A percentile compares a stretch with the other conserved stretches of the same genome.
phyloP scores from a whole-genome alignment of 441 rosid genomes.

The Manihot esculenta region DNA sequence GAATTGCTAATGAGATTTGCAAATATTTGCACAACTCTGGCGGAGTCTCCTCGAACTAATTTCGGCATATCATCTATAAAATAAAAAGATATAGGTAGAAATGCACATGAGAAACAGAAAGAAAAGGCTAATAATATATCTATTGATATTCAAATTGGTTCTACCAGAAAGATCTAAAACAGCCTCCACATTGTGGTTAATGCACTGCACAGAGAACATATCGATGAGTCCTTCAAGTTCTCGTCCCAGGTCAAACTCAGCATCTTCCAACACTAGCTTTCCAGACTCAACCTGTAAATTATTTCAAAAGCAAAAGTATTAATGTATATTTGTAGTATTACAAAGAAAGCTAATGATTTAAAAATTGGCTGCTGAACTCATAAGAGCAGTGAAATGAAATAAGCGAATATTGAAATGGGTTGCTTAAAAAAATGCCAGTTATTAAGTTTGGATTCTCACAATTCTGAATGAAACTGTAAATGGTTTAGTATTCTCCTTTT shows the following conservation, averaged over 20 bases:
- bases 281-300: constrained; percentile 86
- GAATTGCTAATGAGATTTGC: constrained; percentile 97
- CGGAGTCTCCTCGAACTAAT: constrained; percentile 86
- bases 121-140: neutral
- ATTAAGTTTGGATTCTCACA: neutral
- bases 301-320: neutral
- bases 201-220: constrained; percentile 97
- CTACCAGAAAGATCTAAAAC: constrained; percentile 92
- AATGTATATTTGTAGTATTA: neutral
- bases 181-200: constrained; percentile 91
- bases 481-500: no score
- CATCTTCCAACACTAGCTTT: constrained; percentile 89
- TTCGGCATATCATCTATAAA: constrained; percentile 82
- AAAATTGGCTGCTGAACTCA: neutral
- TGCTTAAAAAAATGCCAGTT: neutral
- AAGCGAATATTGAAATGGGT: no score
- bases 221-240: constrained; percentile 97
- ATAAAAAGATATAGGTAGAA: constrained; percentile 4
- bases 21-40: constrained; percentile 93
- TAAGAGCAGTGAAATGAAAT: neutral
- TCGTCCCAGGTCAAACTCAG: constrained; percentile 85
- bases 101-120: constrained; percentile 16
- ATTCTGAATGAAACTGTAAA: no score
- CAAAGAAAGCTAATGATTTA: constrained; percentile 2
- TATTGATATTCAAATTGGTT: constrained; percentile 8